phyloP scores from a whole-genome alignment of 202 grass and related monocot species.

The Panicum virgatum region DNA sequence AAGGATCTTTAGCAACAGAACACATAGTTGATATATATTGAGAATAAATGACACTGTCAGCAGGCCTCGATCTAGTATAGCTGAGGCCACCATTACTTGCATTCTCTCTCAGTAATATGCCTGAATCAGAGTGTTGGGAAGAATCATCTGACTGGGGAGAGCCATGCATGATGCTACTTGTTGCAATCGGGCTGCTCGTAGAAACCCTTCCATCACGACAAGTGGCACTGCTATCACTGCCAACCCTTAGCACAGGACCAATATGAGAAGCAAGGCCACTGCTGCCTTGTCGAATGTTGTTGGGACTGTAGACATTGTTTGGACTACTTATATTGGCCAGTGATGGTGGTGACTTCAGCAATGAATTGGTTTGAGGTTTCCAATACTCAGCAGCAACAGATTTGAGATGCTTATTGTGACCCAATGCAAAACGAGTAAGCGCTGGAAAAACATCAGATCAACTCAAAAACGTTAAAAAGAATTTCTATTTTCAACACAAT shows the following conservation, averaged over 20 bases:
- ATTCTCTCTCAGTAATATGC: constrained; percentile 67
- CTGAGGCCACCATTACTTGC: constrained; percentile 71
- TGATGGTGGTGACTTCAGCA: constrained; percentile 78
- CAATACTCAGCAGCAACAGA: constrained; percentile 79
- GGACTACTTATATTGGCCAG: constrained; percentile 80
- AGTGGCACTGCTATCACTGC: constrained; percentile 65
- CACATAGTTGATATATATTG: constrained; percentile 82
- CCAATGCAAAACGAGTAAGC: constrained; percentile 80
- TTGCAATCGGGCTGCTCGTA: constrained; percentile 70
- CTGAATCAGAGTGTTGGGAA: constrained; percentile 92
- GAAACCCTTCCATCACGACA: constrained; percentile 77
- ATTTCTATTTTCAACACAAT: constrained; percentile 3
- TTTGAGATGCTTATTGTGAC: constrained; percentile 91
- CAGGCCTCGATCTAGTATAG: constrained; percentile 57
- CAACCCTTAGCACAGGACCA: constrained; percentile 84
- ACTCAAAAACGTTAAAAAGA: constrained; percentile 32
- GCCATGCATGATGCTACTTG: constrained; percentile 69
- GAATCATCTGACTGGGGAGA: constrained; percentile 97
- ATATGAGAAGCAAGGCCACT: constrained; percentile 55
- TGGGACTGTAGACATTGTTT: constrained; percentile 46
- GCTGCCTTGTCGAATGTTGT: constrained; percentile 53
- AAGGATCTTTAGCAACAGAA: constrained; percentile 88
- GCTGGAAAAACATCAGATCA: constrained; percentile 57
- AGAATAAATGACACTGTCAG: constrained; percentile 70
- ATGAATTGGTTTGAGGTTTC: constrained; percentile 78